A percentile compares a stretch with the other conserved stretches of the same genome.
Evolutionary conservation across 371 early-diverging fungal species (phyloP).

Genomic region (Saksenaea oblongispora): DNA sequence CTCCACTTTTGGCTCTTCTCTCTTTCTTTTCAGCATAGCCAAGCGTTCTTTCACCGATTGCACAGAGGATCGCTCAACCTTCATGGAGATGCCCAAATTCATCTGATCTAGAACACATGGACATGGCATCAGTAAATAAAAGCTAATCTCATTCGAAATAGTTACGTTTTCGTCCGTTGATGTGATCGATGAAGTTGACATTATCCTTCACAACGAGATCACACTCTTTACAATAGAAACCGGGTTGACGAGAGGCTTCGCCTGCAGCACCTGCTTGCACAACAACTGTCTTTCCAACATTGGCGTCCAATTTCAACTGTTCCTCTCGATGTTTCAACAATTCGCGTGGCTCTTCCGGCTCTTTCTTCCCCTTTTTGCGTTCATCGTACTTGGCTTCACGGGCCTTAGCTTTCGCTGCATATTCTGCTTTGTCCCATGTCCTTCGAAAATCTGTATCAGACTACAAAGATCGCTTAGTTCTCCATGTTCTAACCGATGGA

Average conservation of each 20-base stretch:
- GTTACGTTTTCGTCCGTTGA: constrained; percentile 87
- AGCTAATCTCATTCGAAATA: neutral
- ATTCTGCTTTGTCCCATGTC: constrained; percentile 69
- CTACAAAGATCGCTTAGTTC: constrained; percentile 12
- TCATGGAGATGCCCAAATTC: constrained; percentile 73
- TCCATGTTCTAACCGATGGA: neutral
- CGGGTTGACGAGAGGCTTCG: constrained; percentile 72
- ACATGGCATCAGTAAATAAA: neutral
- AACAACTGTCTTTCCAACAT: constrained; percentile 83
- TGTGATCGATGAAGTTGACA: constrained; percentile 84
- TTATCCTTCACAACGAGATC: constrained; percentile 88
- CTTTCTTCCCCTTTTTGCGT: constrained; percentile 32
- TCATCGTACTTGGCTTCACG: constrained; percentile 52
- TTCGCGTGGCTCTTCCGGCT: constrained; percentile 29
- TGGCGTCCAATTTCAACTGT: constrained; percentile 67
- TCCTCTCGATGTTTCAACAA: constrained; percentile 47
- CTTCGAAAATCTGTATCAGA: constrained; percentile 60
- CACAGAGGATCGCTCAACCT: constrained; percentile 66
- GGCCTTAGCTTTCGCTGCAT: constrained; percentile 49
- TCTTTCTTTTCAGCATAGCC: constrained; percentile 58
- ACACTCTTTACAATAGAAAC: constrained; percentile 90
- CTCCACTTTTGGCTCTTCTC: constrained; percentile 48
- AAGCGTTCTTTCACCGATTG: constrained; percentile 57
- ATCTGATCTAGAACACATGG: constrained; percentile 32
- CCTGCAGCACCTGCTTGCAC: constrained; percentile 60